These are phyloP conservation scores for Cucurbita moschata DNA, from an alignment of 306 rosid genomes.

Conservation along the genomic window DNA sequence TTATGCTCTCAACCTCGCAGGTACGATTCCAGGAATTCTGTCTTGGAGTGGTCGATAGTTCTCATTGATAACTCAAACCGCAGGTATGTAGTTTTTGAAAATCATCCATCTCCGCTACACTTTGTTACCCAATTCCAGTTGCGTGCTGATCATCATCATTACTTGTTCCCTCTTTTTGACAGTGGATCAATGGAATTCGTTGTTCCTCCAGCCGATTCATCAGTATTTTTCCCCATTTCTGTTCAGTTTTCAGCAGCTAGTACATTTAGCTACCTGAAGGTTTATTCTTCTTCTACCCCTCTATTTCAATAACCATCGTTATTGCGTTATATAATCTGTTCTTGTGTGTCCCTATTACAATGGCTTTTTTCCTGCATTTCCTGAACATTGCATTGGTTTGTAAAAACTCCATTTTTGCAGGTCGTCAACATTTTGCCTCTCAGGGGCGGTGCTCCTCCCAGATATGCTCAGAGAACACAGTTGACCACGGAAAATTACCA, in stretches of 20 bases:
- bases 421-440: constrained; percentile 52
- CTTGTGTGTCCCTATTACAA: background rate
- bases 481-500: constrained; percentile 73
- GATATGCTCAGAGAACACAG: constrained; percentile 73
- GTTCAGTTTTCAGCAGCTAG: constrained; percentile 58
- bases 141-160: background rate
- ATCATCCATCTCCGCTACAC: background rate
- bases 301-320: background rate
- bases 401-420: constrained; percentile 13
- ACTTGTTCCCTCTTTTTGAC: constrained; percentile 13
- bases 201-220: constrained; percentile 78
- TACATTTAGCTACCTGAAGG: constrained; percentile 88
- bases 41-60: constrained; percentile 77
- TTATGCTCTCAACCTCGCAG: constrained; percentile 18
- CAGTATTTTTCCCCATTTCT: constrained; percentile 78
- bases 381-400: background rate
- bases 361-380: background rate
- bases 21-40: constrained; percentile 76
- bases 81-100: constrained; percentile 29
- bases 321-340: background rate
- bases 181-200: constrained; percentile 95
- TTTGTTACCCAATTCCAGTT: background rate
- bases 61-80: constrained; percentile 70
- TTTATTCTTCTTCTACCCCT: constrained; percentile 9
- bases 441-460: constrained; percentile 71